phyloP scores from a whole-genome alignment of 2,329 filamentous ascomycete genomes.

The Chaetomiaceae sp. region DNA sequence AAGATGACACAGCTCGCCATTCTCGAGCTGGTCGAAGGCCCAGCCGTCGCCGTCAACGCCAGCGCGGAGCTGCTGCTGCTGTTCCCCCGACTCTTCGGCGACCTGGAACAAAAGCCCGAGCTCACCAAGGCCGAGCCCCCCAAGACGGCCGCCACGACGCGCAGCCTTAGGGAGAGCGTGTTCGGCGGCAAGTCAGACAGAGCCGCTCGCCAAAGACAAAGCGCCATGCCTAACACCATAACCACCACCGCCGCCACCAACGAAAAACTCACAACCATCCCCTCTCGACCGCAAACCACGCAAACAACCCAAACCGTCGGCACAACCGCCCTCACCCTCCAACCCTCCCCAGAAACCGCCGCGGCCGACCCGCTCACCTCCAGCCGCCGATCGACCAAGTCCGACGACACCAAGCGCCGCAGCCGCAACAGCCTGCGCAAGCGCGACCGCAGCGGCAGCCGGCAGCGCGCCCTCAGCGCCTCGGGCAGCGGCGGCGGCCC shows the following conservation, averaged over 20 bases:
- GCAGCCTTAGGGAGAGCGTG: slow-evolving; percentile 67
- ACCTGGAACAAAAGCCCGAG: slow-evolving; percentile 43
- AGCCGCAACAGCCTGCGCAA: slow-evolving; percentile 50
- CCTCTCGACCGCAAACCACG: slow-evolving; percentile 36
- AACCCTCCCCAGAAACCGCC: slow-evolving; percentile 66
- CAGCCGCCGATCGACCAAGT: slow-evolving; percentile 29
- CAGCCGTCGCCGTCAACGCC: slow-evolving; percentile 79
- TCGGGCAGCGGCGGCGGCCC: slow-evolving; percentile 35
- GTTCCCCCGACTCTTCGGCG: slow-evolving; percentile 73
- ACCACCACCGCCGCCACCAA: no score
- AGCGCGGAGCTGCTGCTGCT: slow-evolving; percentile 78
- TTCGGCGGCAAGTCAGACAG: slow-evolving; percentile 58
- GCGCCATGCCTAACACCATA: slow-evolving; percentile 28
- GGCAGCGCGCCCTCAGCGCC: slow-evolving; percentile 41
- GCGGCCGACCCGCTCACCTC: slow-evolving; percentile 37
- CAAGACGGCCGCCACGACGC: slow-evolving; percentile 65
- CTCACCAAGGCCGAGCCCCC: slow-evolving; percentile 47
- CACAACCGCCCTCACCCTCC: slow-evolving; percentile 58
- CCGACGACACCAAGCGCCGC: slow-evolving; percentile 35
- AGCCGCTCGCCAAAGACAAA: slow-evolving; percentile 36
- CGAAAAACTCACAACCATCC: slow-evolving; percentile 32
- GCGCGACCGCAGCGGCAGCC: slow-evolving; percentile 44
- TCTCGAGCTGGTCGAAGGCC: slow-evolving; percentile 75
- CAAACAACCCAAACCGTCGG: slow-evolving; percentile 35
- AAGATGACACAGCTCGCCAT: slow-evolving; percentile 92